Evolutionary conservation across 2,329 filamentous ascomycete genomes (phyloP), one percentile per base, ranked within the genome.

Genomic region (Aciculosporium take): DNA sequence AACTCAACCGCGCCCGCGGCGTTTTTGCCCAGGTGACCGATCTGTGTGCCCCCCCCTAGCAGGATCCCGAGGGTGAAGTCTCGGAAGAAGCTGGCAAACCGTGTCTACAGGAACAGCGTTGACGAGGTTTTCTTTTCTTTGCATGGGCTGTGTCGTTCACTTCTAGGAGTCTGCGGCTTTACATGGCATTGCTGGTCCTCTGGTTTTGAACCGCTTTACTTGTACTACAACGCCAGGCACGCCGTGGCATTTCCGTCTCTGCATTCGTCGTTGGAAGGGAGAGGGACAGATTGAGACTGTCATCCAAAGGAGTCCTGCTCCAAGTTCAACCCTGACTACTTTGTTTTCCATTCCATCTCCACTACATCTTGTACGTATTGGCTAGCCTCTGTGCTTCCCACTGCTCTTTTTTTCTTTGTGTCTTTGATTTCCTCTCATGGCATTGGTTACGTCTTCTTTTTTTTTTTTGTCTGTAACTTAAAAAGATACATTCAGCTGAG

Each of bases 321-420:
- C 40, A 40, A n/a, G 20, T 37, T 40, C 31, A 40, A 28, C 31
- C 38, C 31, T 38, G 31, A 37, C 28, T 42, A 36, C 28, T 42
- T 40, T 40, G 32, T 45, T 40, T 33, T 40, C 34, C 24, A 37
- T 38, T 31, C 24, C 32, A 40, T 39, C 34, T 21, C 13, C n/a
- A 29, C 29, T 40, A 31, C 25, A 37, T 34, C 37, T 36, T 74
- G 71, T 74, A 75, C 71, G 71, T 74, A 74, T 65, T 58, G 55
- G 55, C 62, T 62, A 63, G 60, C 55, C 62, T 61, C 59, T 57
- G 59, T 57, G 51, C 55, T 53, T 53, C 48, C 56, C 52, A 51
- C 55, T 53, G 51, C 53, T 52, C 54, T 54, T 47, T 54, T 54
- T 47, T 49, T 53, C 46, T 54, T 46, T 56, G 49, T 48, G 47